Percentiles rank a stretch among this genome's conserved stretches.
These are phyloP conservation scores for Pichia sp. DNA, from an alignment of 1,139 yeast genomes.

Conservation along the genomic window DNA sequence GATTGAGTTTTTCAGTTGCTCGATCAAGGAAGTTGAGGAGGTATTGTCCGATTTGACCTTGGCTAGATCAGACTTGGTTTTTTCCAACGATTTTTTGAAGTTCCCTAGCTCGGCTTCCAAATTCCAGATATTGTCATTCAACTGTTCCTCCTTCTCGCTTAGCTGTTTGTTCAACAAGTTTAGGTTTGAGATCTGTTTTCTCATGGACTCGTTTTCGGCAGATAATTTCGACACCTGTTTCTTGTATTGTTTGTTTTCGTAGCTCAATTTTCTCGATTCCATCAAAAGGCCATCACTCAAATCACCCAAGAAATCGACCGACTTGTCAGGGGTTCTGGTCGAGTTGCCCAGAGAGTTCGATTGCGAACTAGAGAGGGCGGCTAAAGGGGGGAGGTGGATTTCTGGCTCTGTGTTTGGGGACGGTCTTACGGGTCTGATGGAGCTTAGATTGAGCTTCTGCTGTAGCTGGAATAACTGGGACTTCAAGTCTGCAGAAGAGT, in stretches of 20 bases:
- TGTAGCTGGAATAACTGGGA: conserved; percentile 61
- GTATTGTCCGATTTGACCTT: conserved; percentile 35
- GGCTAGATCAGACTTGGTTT: conserved; percentile 23
- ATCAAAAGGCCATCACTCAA: conserved; percentile 71
- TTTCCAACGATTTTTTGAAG: conserved; percentile 18
- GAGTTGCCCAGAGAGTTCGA: neutral
- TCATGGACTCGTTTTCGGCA: conserved; percentile 29
- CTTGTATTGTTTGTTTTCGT: conserved; percentile 57
- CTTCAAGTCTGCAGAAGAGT: conserved; percentile 43
- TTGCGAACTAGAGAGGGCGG: neutral
- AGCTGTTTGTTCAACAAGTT: conserved; percentile 34
- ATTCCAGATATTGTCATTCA: conserved; percentile 76
- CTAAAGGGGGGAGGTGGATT: conserved; percentile 25
- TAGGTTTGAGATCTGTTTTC: conserved; percentile 37
- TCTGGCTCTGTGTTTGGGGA: conserved; percentile 24
- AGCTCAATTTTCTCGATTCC: conserved; percentile 75
- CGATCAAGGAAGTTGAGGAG: conserved; percentile 24
- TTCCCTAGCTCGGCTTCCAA: conserved; percentile 34
- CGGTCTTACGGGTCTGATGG: conserved; percentile 10
- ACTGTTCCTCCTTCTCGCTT: conserved; percentile 34
- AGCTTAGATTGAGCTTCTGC: conserved; percentile 33
- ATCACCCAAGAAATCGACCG: conserved; percentile 77
- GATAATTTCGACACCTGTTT: conserved; percentile 39
- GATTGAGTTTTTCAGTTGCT: conserved; percentile 40
- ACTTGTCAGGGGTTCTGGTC: conserved; percentile 28